Evolutionary conservation across 805 yeast genomes (phyloP).

Genomic region (Yamadazyma sp.): DNA sequence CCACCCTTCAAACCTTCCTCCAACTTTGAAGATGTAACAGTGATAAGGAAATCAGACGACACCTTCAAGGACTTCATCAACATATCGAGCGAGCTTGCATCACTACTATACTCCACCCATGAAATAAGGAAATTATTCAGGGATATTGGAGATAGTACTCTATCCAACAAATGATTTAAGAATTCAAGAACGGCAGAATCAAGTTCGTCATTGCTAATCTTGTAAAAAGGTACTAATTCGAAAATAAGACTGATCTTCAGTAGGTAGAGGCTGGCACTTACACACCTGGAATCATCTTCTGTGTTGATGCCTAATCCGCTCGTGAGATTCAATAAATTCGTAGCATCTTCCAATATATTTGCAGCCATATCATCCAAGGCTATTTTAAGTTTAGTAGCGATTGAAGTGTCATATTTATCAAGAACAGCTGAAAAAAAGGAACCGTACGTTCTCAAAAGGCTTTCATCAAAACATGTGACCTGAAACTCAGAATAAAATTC

Average conservation of each 20-base stretch:
- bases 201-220: no score
- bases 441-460: constrained; percentile 4
- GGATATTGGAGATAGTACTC: no score
- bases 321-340: background rate
- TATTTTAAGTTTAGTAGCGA: background rate
- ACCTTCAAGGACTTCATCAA: background rate
- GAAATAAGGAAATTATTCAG: background rate
- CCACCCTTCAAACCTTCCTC: background rate
- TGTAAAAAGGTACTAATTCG: no score
- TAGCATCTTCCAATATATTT: background rate
- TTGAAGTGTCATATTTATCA: constrained; percentile 1
- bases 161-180: no score
- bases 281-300: no score
- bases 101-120: background rate
- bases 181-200: no score
- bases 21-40: background rate
- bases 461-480: background rate
- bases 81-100: background rate
- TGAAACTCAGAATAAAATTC: background rate
- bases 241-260: no score
- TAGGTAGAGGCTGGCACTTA: no score
- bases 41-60: background rate
- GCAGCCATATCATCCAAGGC: background rate
- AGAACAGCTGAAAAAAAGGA: constrained; percentile 7
- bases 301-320: no score